Percentiles rank a stretch among this genome's conserved stretches.
These are phyloP conservation scores for Lagerstroemia speciosa DNA, from an alignment of 345 rosid genomes.

Conservation along the genomic window DNA sequence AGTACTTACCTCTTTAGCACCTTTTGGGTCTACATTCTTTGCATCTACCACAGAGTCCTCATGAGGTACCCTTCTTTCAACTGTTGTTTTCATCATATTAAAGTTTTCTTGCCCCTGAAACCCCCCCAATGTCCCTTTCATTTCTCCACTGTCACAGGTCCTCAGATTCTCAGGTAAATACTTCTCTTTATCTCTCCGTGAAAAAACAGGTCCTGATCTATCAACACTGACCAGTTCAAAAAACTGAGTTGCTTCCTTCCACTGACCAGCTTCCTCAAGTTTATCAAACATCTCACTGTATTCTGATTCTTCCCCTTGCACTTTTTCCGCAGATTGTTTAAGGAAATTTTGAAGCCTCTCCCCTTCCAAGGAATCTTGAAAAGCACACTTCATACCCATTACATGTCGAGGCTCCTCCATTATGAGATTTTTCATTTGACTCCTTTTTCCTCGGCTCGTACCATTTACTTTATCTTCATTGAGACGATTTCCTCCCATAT, in stretches of 20 bases:
- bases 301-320: slow-evolving; percentile 27
- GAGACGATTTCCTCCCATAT: slow-evolving; percentile 25
- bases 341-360: slow-evolving; percentile 7
- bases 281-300: slow-evolving; percentile 32
- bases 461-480: slow-evolving; percentile 15
- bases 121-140: slow-evolving; percentile 25
- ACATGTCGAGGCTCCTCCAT: slow-evolving; percentile 23
- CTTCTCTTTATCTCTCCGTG: slow-evolving; percentile 29
- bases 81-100: slow-evolving; percentile 14
- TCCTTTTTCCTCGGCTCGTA: slow-evolving; percentile 16
- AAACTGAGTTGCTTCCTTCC: slow-evolving; percentile 67
- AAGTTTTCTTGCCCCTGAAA: slow-evolving; percentile 23
- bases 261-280: slow-evolving; percentile 48
- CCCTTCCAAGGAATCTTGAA: neutral
- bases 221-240: slow-evolving; percentile 57
- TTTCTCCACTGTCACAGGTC: slow-evolving; percentile 27
- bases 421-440: slow-evolving; percentile 16
- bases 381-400: neutral
- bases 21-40: slow-evolving; percentile 20
- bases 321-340: slow-evolving; percentile 20
- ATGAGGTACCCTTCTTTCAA: slow-evolving; percentile 16
- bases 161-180: slow-evolving; percentile 17
- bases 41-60: slow-evolving; percentile 17
- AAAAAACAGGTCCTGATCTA: slow-evolving; percentile 31
- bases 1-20: slow-evolving; percentile 24